Evolutionary conservation across 2,329 filamentous ascomycete species (phyloP).

Genomic region (Lecanicillium sp.): DNA sequence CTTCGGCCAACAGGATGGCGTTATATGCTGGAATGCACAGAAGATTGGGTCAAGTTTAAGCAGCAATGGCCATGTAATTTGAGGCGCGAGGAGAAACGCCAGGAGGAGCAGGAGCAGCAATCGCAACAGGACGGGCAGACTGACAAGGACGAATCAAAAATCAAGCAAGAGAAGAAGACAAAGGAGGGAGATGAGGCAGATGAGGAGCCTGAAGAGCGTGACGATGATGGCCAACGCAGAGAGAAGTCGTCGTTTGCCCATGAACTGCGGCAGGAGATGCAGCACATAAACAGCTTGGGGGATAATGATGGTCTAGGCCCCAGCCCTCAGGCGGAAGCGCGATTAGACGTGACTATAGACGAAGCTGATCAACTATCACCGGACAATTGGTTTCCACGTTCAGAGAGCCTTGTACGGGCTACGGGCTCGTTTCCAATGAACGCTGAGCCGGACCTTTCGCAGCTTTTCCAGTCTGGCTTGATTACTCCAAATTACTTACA

Average conservation of each 20-base stretch:
- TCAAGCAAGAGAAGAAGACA: conserved; percentile 15
- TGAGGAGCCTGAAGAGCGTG: conserved; percentile 9
- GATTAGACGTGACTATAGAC: conserved; percentile 26
- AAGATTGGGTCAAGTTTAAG: conserved; percentile 38
- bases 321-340: conserved; percentile 12
- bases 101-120: conserved; percentile 10
- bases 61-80: conserved; percentile 39
- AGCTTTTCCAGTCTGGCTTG: conserved; percentile 35
- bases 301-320: conserved; percentile 25
- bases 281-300: conserved; percentile 29
- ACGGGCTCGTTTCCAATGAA: conserved; percentile 47
- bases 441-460: conserved; percentile 32
- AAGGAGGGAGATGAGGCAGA: conserved; percentile 7
- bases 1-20: conserved; percentile 38
- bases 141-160: conserved; percentile 11
- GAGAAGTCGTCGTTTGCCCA: conserved; percentile 34
- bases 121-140: conserved; percentile 10
- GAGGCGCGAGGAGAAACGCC: conserved; percentile 16
- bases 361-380: conserved; percentile 42
- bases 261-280: conserved; percentile 33
- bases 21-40: conserved; percentile 37
- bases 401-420: conserved; percentile 34
- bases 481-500: conserved; percentile 42
- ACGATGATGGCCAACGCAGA: conserved; percentile 9
- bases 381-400: conserved; percentile 45